These are phyloP conservation scores for Marchantia polymorpha DNA, from an alignment of 225 moss, liverwort and hornwort species.

Conservation along the genomic window DNA sequence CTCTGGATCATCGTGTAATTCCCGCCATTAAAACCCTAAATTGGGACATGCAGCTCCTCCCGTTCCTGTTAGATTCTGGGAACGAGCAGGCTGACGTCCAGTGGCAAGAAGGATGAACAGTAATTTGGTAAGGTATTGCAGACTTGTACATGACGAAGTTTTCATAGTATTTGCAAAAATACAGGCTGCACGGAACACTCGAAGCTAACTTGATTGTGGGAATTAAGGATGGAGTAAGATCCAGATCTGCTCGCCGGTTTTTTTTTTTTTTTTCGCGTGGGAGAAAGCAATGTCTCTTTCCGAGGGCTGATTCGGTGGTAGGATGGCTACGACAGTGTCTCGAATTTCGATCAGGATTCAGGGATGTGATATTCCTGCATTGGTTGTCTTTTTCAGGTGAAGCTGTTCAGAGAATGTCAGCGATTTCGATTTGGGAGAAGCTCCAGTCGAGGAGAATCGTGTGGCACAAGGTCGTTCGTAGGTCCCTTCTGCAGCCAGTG, in stretches of 20 bases:
- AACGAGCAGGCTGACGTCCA: background rate
- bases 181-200: background rate
- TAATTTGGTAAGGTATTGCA: background rate
- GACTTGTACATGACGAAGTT: background rate
- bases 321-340: background rate
- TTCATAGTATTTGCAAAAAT: too few species aligned
- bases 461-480: background rate
- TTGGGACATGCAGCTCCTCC: background rate
- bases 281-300: too few species aligned
- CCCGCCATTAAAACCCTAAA: constrained; percentile 9
- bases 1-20: background rate
- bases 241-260: background rate
- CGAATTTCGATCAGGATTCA: background rate
- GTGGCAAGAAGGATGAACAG: background rate
- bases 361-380: background rate
- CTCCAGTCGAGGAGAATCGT: background rate
- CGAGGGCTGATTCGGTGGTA: background rate
- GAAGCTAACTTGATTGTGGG: background rate
- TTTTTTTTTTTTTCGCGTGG: too few species aligned
- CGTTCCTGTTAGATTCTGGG: background rate
- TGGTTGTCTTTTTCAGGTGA: background rate
- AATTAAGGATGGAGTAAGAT: background rate
- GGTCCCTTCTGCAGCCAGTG: background rate
- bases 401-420: background rate
- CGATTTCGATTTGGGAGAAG: background rate